Evolutionary conservation across 192 early-diverging fungal species (phyloP).

Genomic region (Neocallimastix lanati): DNA sequence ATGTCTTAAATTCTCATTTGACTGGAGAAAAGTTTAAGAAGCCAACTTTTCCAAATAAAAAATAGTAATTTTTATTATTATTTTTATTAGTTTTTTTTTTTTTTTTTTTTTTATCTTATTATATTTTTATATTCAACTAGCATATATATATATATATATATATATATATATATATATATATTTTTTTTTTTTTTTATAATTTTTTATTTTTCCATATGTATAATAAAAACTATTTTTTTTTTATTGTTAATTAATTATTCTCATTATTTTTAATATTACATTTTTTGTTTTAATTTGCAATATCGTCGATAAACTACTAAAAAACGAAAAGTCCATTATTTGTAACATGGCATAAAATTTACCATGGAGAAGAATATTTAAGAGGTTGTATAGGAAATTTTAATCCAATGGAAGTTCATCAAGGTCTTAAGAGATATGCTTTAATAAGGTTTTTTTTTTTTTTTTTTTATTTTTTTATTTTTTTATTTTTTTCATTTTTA

Average conservation of each 20-base stretch:
- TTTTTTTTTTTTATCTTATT: too few species aligned
- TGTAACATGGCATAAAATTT: constrained; percentile 53
- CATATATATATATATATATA: too few species aligned
- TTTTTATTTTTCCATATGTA: too few species aligned
- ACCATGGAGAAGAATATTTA: constrained; percentile 23
- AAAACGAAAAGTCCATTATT: constrained; percentile 53
- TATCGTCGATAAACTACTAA: too few species aligned
- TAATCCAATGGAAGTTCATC: constrained; percentile 37
- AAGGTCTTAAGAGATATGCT: constrained; percentile 63
- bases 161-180: too few species aligned
- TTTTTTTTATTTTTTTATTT: too few species aligned
- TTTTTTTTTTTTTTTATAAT: too few species aligned
- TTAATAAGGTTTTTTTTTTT: constrained; percentile 61
- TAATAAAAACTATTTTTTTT: too few species aligned
- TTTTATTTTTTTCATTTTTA: too few species aligned
- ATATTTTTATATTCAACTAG: too few species aligned
- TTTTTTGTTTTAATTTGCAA: background rate
- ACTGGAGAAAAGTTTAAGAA: constrained; percentile 12
- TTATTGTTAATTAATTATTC: too few species aligned
- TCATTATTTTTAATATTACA: background rate
- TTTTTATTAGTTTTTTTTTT: too few species aligned
- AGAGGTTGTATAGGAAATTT: constrained; percentile 94
- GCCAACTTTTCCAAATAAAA: constrained; percentile 31
- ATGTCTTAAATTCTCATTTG: constrained; percentile 46
- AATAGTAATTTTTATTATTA: constrained; percentile 45